These are phyloP conservation scores for Crithidia fasciculata DNA, from an alignment of 208 protist species.

Conservation along the genomic window DNA sequence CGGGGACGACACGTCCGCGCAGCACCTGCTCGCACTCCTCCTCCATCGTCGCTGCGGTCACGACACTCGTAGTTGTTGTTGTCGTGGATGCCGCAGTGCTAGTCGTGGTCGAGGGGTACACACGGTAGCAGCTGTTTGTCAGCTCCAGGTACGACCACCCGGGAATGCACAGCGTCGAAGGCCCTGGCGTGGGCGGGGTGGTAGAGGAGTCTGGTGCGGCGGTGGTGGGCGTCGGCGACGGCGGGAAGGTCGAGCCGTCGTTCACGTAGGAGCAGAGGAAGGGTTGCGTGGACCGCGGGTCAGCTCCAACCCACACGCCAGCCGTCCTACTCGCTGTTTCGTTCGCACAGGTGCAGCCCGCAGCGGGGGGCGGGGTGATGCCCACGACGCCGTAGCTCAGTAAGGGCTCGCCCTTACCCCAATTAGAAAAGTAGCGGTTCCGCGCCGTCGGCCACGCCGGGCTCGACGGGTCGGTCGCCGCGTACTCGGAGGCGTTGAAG, in stretches of 20 bases:
- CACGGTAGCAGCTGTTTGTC: constrained; percentile 45
- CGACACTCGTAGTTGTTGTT: not conserved
- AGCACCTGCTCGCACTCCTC: constrained; percentile 42
- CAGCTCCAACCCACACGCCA: constrained; percentile 47
- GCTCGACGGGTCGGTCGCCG: constrained; percentile 43
- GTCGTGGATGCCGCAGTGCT: not conserved
- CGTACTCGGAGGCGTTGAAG: constrained; percentile 41
- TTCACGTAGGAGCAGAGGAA: constrained; percentile 78
- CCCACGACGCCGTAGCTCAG: constrained; percentile 51
- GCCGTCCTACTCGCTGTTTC: not conserved
- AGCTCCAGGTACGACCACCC: constrained; percentile 33
- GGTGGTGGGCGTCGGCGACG: constrained; percentile 31
- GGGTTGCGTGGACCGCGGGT: constrained; percentile 53
- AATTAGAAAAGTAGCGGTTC: constrained; percentile 57
- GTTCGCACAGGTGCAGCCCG: constrained; percentile 9
- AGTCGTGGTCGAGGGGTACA: constrained; percentile 15
- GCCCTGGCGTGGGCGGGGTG: constrained; percentile 1
- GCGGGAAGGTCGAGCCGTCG: constrained; percentile 51
- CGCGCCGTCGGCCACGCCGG: constrained; percentile 60
- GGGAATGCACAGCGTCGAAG: constrained; percentile 19
- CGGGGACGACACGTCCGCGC: constrained; percentile 18
- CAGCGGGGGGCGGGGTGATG: constrained; percentile 22
- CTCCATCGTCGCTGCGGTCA: constrained; percentile 56
- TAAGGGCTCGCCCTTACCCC: constrained; percentile 46
- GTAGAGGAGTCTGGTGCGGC: constrained; percentile 5